Evolutionary conservation across 768 basidiomycete genomes (phyloP).

Genomic region (Leccinum rimulosum): DNA sequence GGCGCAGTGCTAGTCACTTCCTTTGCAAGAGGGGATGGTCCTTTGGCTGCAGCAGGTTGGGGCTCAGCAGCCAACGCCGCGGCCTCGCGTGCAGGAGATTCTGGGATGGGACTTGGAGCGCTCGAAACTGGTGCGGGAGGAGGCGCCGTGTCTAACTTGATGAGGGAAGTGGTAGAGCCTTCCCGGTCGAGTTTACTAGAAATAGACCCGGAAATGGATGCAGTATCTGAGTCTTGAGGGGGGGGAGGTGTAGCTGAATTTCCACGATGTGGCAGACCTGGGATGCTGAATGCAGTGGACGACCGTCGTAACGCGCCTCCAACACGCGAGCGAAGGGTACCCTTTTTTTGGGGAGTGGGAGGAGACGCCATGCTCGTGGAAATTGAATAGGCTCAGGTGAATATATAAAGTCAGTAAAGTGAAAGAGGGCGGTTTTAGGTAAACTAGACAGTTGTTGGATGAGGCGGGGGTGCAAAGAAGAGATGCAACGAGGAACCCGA

Average conservation of each 20-base stretch:
- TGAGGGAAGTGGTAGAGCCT: slow-evolving; percentile 29
- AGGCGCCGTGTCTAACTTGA: slow-evolving; percentile 34
- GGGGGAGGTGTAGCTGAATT: slow-evolving; percentile 24
- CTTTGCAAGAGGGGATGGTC: slow-evolving; percentile 44
- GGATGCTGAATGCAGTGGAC: slow-evolving; percentile 51
- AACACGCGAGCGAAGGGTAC: slow-evolving; percentile 56
- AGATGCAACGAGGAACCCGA: slow-evolving; percentile 18
- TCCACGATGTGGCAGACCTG: slow-evolving; percentile 31
- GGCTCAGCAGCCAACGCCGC: slow-evolving; percentile 38
- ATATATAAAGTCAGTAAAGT: slow-evolving; percentile 10
- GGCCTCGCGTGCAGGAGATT: slow-evolving; percentile 63
- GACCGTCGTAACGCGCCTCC: slow-evolving; percentile 59
- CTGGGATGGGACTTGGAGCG: slow-evolving; percentile 64
- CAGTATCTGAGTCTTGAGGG: slow-evolving; percentile 29
- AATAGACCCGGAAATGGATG: slow-evolving; percentile 24
- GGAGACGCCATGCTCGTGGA: slow-evolving; percentile 30
- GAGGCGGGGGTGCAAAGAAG: slow-evolving; percentile 22
- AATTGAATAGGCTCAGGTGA: neutral
- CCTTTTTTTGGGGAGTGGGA: slow-evolving; percentile 35
- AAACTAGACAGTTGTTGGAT: slow-evolving; percentile 8
- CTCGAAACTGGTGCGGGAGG: slow-evolving; percentile 22
- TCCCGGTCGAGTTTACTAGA: slow-evolving; percentile 31
- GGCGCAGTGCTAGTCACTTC: slow-evolving; percentile 20
- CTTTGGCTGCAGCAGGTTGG: slow-evolving; percentile 24
- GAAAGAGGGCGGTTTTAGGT: slow-evolving; percentile 8